Evolutionary conservation across 2,329 filamentous ascomycete genomes (phyloP).

Genomic region (Penicillium sp.): DNA sequence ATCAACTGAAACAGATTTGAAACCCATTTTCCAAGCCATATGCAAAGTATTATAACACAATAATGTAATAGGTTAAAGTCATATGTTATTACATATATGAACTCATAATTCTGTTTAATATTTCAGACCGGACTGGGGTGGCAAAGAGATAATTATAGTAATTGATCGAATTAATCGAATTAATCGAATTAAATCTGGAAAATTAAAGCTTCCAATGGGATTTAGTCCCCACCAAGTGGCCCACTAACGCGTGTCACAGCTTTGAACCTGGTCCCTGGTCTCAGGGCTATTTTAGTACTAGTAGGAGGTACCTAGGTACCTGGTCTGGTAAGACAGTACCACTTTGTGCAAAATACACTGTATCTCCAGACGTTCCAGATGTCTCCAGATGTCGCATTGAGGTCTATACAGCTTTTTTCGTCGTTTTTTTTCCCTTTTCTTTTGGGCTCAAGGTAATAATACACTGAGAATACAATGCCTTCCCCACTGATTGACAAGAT

Average conservation of each 20-base stretch:
- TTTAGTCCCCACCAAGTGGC: constrained; percentile 12
- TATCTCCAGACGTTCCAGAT: no score
- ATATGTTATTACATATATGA: not conserved
- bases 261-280: constrained; percentile 1
- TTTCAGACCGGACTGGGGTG: constrained; percentile 1
- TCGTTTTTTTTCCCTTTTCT: not conserved
- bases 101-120: not conserved
- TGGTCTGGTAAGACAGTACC: no score
- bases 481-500: constrained; percentile 21
- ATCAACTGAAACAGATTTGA: constrained; percentile 16
- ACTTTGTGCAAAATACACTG: no score
- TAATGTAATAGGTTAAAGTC: not conserved
- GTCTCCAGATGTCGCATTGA: no score
- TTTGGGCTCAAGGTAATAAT: no score
- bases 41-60: not conserved
- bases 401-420: no score
- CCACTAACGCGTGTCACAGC: constrained; percentile 37
- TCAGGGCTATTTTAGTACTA: not conserved
- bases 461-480: not conserved
- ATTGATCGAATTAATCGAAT: no score
- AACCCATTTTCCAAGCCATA: constrained; percentile 2
- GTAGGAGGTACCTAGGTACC: no score
- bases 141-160: constrained; percentile 19
- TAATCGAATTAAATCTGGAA: not conserved
- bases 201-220: constrained; percentile 18